Evolutionary conservation across 305 asterid genomes (phyloP).

Genomic region (Fraxinus xanthoxyloides): DNA sequence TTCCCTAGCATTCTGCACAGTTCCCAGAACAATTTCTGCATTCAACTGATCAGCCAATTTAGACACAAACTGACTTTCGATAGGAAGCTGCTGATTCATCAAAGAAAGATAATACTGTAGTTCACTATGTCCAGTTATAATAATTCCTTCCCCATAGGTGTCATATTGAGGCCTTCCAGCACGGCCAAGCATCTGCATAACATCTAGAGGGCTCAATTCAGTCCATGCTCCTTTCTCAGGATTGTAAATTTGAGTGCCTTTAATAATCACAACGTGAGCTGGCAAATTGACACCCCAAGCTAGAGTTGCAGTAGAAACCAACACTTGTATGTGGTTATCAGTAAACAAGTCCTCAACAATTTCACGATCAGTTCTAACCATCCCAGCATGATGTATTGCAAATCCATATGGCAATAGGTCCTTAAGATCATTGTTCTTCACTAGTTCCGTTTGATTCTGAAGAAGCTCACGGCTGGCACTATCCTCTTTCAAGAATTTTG

Average conservation of each 20-base stretch:
- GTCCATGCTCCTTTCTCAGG: slow-evolving; percentile 99
- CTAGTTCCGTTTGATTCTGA: slow-evolving; percentile 75
- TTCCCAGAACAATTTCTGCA: slow-evolving; percentile 95
- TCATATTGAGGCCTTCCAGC: slow-evolving; percentile 99
- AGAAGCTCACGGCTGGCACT: slow-evolving; percentile 91
- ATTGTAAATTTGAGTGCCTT: slow-evolving; percentile 90
- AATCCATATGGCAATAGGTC: slow-evolving; percentile 88
- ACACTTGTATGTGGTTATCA: slow-evolving; percentile 77
- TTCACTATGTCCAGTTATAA: slow-evolving; percentile 86
- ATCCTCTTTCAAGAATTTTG: slow-evolving; percentile 82
- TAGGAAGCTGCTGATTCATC: slow-evolving; percentile 98
- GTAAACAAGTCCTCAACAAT: slow-evolving; percentile 91
- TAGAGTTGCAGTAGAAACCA: slow-evolving; percentile 94
- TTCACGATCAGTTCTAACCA: slow-evolving; percentile 89
- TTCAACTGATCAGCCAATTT: slow-evolving; percentile 97
- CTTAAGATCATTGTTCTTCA: slow-evolving; percentile 86
- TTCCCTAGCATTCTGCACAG: slow-evolving; percentile 92
- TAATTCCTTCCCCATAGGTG: slow-evolving; percentile 88
- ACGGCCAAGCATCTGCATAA: slow-evolving; percentile 99
- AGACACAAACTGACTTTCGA: slow-evolving; percentile 88
- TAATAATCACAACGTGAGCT: slow-evolving; percentile 90
- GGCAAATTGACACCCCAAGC: slow-evolving; percentile 99
- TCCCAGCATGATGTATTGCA: slow-evolving; percentile 96
- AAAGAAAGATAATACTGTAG: slow-evolving; percentile 77
- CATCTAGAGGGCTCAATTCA: slow-evolving; percentile 91